Conservation (phyloP, 2,329 filamentous ascomycete genomes). For the Bipolaris zeicola region DNA sequence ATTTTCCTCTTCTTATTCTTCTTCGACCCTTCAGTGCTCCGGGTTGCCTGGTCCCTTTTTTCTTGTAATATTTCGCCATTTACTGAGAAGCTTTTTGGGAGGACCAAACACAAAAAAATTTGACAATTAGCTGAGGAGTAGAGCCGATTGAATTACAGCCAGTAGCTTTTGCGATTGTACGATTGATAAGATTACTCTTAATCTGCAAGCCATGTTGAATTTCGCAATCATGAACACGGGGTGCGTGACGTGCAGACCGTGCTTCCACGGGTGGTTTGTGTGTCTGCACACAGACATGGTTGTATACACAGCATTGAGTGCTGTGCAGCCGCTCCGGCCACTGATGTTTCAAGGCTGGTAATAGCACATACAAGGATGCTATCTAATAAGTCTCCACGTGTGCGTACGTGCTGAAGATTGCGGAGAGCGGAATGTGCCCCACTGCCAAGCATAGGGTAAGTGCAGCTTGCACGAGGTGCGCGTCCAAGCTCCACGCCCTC, state of each 20-base stretch:
- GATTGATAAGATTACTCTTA: background rate
- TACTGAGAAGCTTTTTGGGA: constrained; percentile 4
- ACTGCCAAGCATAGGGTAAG: constrained; percentile 13
- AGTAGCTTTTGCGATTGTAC: background rate
- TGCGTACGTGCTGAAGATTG: constrained; percentile 1
- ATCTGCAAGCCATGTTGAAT: background rate
- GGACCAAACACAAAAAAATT: background rate
- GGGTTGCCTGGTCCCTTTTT: constrained; percentile 7
- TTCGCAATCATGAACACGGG: background rate
- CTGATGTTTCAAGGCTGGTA: constrained; percentile 1
- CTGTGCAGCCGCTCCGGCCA: background rate
- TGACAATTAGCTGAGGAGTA: constrained; percentile 4
- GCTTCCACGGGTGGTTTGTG: background rate
- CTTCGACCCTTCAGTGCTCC: background rate
- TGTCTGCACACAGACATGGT: no score
- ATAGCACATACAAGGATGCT: constrained; percentile 3
- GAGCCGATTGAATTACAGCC: constrained; percentile 1
- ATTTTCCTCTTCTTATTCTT: background rate
- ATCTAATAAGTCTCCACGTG: constrained; percentile 4
- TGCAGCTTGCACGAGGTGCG: constrained; percentile 6
- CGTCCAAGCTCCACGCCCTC: constrained; percentile 13
- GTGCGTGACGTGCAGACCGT: background rate
- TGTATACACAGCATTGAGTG: background rate
- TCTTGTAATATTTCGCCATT: constrained; percentile 7
- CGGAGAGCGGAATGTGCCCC: constrained; percentile 14